phyloP scores from a whole-genome alignment of 257 asterid genomes.

The Gardenia jasminoides region DNA sequence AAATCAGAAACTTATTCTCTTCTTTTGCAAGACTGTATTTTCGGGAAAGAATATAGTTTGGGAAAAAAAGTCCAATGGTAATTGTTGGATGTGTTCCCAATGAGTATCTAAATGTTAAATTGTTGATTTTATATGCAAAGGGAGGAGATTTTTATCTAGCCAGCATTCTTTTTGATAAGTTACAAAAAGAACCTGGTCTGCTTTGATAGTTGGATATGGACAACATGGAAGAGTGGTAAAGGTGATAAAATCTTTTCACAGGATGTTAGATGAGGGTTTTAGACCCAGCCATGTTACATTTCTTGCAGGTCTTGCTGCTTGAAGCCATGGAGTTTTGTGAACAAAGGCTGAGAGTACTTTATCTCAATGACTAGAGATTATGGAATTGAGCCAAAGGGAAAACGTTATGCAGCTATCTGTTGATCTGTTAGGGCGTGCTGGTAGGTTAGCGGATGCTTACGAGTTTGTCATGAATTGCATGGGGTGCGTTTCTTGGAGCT shows the following conservation, averaged over 20 bases:
- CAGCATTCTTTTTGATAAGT: slow-evolving; percentile 51
- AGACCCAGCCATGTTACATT: slow-evolving; percentile 81
- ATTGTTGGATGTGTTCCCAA: no score
- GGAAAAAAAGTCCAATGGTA: no score
- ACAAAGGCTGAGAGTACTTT: neutral
- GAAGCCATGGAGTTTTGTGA: slow-evolving; percentile 42
- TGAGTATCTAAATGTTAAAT: slow-evolving; percentile 63
- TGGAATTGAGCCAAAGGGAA: no score
- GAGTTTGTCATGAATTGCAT: slow-evolving; percentile 52
- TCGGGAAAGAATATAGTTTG: no score
- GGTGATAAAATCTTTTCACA: no score
- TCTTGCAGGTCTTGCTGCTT: slow-evolving; percentile 52
- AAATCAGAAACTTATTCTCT: no score
- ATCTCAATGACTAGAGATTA: no score
- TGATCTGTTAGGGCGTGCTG: no score
- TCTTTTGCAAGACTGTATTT: no score
- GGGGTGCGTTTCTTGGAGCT: slow-evolving; percentile 51
- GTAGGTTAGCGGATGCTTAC: slow-evolving; percentile 13
- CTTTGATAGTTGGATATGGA: no score
- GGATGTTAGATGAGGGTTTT: slow-evolving; percentile 50
- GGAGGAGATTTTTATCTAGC: slow-evolving; percentile 48
- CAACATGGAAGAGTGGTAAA: no score
- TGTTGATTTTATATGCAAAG: slow-evolving; percentile 77
- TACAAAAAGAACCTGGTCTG: slow-evolving; percentile 21
- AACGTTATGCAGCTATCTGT: no score